These are phyloP conservation scores for Mycena kentingensis DNA, from an alignment of 768 basidiomycete species.

Conservation along the genomic window DNA sequence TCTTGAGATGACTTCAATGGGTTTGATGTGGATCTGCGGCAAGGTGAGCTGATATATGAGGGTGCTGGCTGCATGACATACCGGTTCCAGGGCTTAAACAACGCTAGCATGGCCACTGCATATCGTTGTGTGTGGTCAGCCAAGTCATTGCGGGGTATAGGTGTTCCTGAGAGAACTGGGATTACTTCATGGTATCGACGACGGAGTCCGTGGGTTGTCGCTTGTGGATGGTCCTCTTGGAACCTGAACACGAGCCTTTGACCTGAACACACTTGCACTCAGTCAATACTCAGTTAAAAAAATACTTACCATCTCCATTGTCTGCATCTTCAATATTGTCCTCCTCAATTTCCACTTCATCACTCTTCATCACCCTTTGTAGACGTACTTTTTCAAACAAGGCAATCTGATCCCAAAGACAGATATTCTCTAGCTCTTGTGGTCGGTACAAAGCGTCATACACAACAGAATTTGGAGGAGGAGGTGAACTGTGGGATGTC, in stretches of 20 bases:
- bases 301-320: too few species aligned
- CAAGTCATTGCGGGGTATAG: slow-evolving; percentile 12
- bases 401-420: slow-evolving; percentile 10
- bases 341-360: neutral
- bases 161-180: slow-evolving; percentile 12
- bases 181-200: neutral
- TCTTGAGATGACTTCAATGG: slow-evolving; percentile 7
- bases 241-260: slow-evolving; percentile 1
- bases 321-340: neutral
- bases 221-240: slow-evolving; percentile 8
- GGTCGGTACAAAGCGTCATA: slow-evolving; percentile 10
- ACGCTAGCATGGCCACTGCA: slow-evolving; percentile 12
- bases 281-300: neutral
- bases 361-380: neutral
- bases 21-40: neutral
- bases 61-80: neutral
- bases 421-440: neutral
- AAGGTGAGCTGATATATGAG: neutral
- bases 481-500: too few species aligned
- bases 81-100: slow-evolving; percentile 15
- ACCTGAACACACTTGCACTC: too few species aligned
- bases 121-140: neutral
- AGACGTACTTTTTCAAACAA: slow-evolving; percentile 4
- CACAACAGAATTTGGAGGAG: too few species aligned
- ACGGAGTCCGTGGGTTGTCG: neutral